These are phyloP conservation scores for Incumbomyces lentus DNA, from an alignment of 2,329 filamentous ascomycete species.

Conservation along the genomic window DNA sequence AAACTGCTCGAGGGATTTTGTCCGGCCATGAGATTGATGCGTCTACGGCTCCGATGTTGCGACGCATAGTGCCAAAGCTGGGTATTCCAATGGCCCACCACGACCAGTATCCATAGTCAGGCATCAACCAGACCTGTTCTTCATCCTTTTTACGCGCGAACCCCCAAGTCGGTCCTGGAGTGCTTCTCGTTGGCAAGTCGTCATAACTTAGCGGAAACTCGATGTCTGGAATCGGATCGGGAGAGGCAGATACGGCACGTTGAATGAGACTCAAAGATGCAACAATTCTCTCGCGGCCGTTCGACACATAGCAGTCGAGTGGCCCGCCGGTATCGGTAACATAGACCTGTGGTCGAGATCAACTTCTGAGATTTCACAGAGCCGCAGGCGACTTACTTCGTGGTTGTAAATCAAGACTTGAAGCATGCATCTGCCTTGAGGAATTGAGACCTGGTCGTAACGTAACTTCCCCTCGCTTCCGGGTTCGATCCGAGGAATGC, in stretches of 20 bases:
- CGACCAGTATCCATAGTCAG: conserved; percentile 45
- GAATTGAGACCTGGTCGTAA: too few relatives aligned
- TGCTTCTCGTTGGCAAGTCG: background rate
- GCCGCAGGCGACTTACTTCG: background rate
- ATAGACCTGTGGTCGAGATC: background rate
- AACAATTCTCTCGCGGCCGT: background rate
- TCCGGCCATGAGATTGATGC: background rate
- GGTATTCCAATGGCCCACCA: conserved; percentile 21
- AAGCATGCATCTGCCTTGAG: too few relatives aligned
- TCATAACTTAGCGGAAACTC: conserved; percentile 1
- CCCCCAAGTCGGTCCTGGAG: background rate
- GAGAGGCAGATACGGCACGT: background rate
- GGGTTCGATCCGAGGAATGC: background rate
- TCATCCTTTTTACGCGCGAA: background rate
- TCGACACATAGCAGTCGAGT: background rate
- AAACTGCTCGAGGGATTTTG: background rate
- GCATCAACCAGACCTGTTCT: conserved; percentile 36
- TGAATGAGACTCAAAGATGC: background rate
- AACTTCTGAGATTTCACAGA: background rate
- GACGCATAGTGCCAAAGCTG: background rate
- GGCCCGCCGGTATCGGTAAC: background rate
- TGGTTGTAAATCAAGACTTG: background rate
- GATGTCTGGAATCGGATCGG: background rate
- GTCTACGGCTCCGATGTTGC: background rate
- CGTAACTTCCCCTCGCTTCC: background rate